Evolutionary conservation across 768 basidiomycete species (phyloP), one percentile per base, ranked within the genome.

Genomic region (Trametes punicea): DNA sequence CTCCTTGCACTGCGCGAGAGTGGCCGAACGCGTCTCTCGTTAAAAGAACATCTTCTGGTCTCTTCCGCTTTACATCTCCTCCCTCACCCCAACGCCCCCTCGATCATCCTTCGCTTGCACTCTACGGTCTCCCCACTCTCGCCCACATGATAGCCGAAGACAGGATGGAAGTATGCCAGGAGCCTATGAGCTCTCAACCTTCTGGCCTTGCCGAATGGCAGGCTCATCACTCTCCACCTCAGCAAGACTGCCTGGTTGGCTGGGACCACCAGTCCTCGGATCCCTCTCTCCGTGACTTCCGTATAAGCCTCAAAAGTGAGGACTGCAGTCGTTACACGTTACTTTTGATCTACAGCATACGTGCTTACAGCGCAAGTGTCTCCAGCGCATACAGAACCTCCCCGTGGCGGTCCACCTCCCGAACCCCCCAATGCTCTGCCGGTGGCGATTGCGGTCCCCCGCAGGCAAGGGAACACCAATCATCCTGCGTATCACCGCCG

Each of bases 151-250:
- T 54, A 26, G 36, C 31, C 6, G 52, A 54, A 7, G 52, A 54
- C 18, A 25, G 13, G 10, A 46, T 46, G 42, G 34, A 46, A 11
- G 11, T 46, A 39, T 54, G 9, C 26, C 33, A 38, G 6, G 52
- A 46, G 26, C 52, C 52, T 10, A 6, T 20, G 3, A 54, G 52
- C 52, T 54, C 52, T 9, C 52, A 54, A 34, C 44, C 51, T 8
- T 38, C 18, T 18, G 34, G 18, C 13, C 6, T 34, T 5, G 15
- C 40, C 4, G 41, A 44, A n/a, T 52, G 31, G 31, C 21, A 44
- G 25, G 7, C 41, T 25, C 13, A 9, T 21, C 42, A 26, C 25
- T 13, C 11, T 15, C 42, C 25, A 11, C 7, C 42, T 26, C 42
- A 18, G 5, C 25, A 11, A 4, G 42, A 44, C 11, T 23, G 25